A percentile compares a stretch with the other conserved stretches of the same genome.
Conservation (phyloP, 1,284 basidiomycete genomes). For the Rhodotorula glutinis region DNA sequence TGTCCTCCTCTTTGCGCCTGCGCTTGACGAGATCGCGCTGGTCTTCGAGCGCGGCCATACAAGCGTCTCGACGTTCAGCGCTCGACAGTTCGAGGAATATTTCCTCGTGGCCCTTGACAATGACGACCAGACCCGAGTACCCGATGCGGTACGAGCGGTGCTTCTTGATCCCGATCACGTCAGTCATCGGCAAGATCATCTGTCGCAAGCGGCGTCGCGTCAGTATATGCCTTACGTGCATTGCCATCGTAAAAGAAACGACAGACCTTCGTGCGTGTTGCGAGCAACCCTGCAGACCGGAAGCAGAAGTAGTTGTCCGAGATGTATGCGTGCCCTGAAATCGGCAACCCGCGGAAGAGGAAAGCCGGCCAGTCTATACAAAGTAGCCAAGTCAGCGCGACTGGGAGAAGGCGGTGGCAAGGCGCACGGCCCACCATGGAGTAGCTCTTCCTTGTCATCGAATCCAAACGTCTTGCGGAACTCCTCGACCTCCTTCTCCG, state of each 20-base stretch:
- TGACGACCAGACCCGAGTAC: constrained; percentile 80
- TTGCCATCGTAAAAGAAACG: too few relatives aligned
- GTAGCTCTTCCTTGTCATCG: constrained; percentile 75
- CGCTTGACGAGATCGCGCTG: constrained; percentile 70
- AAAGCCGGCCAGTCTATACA: constrained; percentile 90
- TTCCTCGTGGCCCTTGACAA: constrained; percentile 93
- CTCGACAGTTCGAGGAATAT: constrained; percentile 90
- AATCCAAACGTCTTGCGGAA: constrained; percentile 64
- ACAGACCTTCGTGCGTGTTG: constrained; percentile 72
- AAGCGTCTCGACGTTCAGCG: constrained; percentile 70
- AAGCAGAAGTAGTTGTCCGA: constrained; percentile 87
- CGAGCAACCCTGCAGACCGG: constrained; percentile 67
- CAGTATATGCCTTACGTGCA: too few relatives aligned
- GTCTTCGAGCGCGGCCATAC: constrained; percentile 68
- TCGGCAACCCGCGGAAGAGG: constrained; percentile 77
- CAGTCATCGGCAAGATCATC: constrained; percentile 91
- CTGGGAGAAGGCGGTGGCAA: too few relatives aligned
- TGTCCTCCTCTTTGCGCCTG: constrained; percentile 12
- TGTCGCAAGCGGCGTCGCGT: constrained; percentile 46
- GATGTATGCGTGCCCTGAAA: constrained; percentile 79
- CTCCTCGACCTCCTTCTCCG: constrained; percentile 55
- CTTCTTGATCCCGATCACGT: constrained; percentile 77
- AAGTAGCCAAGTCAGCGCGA: too few relatives aligned
- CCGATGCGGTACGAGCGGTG: constrained; percentile 84
- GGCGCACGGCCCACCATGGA: constrained; percentile 72